Evolutionary conservation across 257 asterid genomes (phyloP), one percentile per base, ranked within the genome.

Genomic region (Eucommia ulmoides): DNA sequence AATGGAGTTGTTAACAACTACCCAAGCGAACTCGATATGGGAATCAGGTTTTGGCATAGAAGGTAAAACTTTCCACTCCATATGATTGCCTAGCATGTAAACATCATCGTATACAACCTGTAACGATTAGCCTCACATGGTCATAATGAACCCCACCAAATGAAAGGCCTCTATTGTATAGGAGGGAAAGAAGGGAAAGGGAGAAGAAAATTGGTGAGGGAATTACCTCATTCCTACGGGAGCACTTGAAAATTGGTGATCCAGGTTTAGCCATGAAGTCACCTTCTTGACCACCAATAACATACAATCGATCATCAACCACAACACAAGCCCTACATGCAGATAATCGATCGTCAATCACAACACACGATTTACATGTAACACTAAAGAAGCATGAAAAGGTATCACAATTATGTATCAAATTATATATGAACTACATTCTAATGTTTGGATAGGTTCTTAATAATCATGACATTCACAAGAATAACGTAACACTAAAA

Each of bases 1-100:
- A 46, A 88, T 19, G 42, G 97, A 81, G 54, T 65, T 72, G 53
- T 81, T 81, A 44, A 84, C 92, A 55, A 81, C 65, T 20, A 70
- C 66, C 97, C 95, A 88, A 29, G 97, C 95, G 66, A 84, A 88
- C 76, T 88, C 97, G 51, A 84, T 88, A 63, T 88, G 97, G 52
- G 95, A 88, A 69, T 88, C 93, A 1, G 97, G 92, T 66, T 88
- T 88, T 20, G 95, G 97, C 95, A 88, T 88, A 11, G 91, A 74
- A 49, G 95, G 93, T 44, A 88, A 72, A 24, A 61, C 73, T 69
- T 81, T 84, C 97, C 97, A 88, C 68, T 67, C 71, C 95, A 81
- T 84, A 18, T 77, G 82, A 50, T 70, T 79, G 55, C 79, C 95
- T 63, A 88, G 79, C 95, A 88, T 84, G 79, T 84, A 88, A 8